Percentiles rank a stretch among this genome's conserved stretches.
phyloP scores from a whole-genome alignment of 345 rosid genomes.

The Mangifera indica region DNA sequence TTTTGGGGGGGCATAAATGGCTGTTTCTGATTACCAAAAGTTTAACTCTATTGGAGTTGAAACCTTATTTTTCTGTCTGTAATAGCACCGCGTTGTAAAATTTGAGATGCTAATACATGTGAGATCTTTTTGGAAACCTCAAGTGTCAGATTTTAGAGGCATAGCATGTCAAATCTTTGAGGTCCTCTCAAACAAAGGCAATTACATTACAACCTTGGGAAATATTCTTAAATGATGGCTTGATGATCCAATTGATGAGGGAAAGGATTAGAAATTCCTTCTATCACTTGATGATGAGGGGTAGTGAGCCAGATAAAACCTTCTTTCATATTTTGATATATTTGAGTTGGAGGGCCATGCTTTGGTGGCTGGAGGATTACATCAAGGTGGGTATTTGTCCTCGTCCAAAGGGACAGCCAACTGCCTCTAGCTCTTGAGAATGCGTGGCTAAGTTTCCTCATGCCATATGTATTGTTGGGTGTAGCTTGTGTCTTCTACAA shows the following conservation, averaged over 20 bases:
- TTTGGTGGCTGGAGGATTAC: neutral
- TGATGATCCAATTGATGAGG: neutral
- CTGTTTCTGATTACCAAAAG: neutral
- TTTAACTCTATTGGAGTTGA: neutral
- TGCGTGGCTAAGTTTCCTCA: neutral
- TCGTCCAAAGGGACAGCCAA: neutral
- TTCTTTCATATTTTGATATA: neutral
- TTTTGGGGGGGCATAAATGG: neutral
- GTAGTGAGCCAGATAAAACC: neutral
- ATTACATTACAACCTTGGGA: neutral
- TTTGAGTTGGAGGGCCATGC: neutral
- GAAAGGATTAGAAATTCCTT: neutral
- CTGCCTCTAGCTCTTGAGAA: neutral
- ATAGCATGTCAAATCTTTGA: neutral
- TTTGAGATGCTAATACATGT: neutral
- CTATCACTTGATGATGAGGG: neutral
- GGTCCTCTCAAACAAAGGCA: neutral
- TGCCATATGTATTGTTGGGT: neutral
- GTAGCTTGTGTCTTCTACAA: neutral
- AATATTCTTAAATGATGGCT: neutral
- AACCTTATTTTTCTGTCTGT: neutral
- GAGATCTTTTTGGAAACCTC: neutral
- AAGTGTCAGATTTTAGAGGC: constrained; percentile 2
- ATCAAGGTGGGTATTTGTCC: neutral
- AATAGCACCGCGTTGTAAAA: neutral